Conservation (phyloP, 116 monocot genomes). For the Iris pallida region DNA sequence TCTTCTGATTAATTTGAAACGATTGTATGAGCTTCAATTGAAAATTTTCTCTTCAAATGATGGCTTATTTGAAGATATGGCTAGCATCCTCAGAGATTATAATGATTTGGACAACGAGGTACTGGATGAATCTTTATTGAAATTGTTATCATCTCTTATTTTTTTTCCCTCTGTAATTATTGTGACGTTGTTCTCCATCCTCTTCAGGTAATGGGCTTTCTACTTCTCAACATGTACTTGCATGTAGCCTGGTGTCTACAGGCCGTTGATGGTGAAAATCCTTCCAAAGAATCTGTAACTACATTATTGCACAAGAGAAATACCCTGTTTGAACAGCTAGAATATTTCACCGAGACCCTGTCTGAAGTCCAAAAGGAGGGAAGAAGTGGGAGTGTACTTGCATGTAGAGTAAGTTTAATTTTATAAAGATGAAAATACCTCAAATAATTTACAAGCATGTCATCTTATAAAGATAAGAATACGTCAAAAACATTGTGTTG, state of each 20-base stretch:
- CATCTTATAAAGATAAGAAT: neutral
- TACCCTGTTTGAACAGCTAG: slow-evolving; percentile 58
- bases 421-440: too few species aligned
- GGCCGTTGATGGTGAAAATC: slow-evolving; percentile 65
- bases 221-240: slow-evolving; percentile 93
- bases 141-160: neutral
- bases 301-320: slow-evolving; percentile 48
- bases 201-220: slow-evolving; percentile 79
- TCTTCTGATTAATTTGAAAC: slow-evolving; percentile 87
- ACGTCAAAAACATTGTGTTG: neutral
- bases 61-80: slow-evolving; percentile 74
- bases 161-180: slow-evolving; percentile 5
- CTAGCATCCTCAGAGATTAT: slow-evolving; percentile 42
- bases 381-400: slow-evolving; percentile 51
- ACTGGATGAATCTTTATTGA: slow-evolving; percentile 2
- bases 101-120: slow-evolving; percentile 83
- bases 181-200: slow-evolving; percentile 1
- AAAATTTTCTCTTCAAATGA: slow-evolving; percentile 59
- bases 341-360: slow-evolving; percentile 36
- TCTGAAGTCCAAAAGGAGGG: slow-evolving; percentile 37
- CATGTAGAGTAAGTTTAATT: slow-evolving; percentile 51
- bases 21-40: slow-evolving; percentile 83
- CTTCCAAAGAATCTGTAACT: slow-evolving; percentile 52
- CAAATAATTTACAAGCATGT: too few species aligned
- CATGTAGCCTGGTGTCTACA: slow-evolving; percentile 81